Evolutionary conservation across 1,284 basidiomycete genomes (phyloP).

Genomic region (Anthracocystis setariae): DNA sequence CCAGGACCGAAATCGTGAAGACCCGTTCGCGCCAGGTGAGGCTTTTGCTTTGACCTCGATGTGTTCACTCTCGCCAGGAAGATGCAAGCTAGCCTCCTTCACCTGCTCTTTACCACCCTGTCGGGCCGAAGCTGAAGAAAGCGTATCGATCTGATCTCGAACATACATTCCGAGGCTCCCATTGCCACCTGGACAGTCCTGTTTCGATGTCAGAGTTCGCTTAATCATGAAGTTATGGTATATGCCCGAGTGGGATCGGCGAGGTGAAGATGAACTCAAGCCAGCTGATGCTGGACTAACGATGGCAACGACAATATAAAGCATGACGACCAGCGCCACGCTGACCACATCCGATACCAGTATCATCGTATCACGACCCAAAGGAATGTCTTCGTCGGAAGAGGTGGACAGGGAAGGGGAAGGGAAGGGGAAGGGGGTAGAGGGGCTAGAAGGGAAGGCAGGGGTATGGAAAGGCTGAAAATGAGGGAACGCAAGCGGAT

Average conservation of each 20-base stretch:
- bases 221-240: slow-evolving; percentile 6
- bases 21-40: slow-evolving; percentile 9
- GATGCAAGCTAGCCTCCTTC: not conserved
- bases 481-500: too few species aligned
- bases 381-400: not conserved
- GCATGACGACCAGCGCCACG: slow-evolving; percentile 39
- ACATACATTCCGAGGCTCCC: not conserved
- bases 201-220: not conserved
- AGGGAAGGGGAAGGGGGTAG: not conserved
- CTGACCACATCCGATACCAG: slow-evolving; percentile 1
- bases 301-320: not conserved
- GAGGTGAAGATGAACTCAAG: not conserved
- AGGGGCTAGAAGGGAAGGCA: too few species aligned
- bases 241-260: slow-evolving; percentile 4
- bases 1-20: slow-evolving; percentile 14
- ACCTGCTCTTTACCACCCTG: slow-evolving; percentile 10
- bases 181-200: slow-evolving; percentile 8
- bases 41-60: slow-evolving; percentile 20
- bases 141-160: slow-evolving; percentile 14
- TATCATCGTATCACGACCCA: slow-evolving; percentile 11
- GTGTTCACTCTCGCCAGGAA: not conserved
- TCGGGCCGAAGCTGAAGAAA: slow-evolving; percentile 14
- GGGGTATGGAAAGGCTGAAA: too few species aligned
- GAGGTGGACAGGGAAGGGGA: not conserved
- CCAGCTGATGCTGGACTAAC: slow-evolving; percentile 3